A percentile compares a stretch with the other conserved stretches of the same genome.
Conservation (phyloP, 768 basidiomycete species). For the Mycena pura region DNA sequence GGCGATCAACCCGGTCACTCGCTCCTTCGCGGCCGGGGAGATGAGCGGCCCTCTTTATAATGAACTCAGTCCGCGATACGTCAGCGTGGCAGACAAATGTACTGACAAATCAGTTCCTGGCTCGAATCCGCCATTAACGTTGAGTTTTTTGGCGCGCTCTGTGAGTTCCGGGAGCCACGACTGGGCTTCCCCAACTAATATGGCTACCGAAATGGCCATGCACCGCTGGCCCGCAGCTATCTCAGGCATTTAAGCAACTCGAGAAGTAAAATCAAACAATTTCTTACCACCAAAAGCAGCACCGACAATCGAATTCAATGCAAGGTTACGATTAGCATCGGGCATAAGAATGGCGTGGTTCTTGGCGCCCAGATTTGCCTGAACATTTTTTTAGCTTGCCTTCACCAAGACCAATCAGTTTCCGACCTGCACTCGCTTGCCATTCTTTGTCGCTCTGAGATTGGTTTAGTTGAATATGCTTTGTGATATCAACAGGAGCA, state of each 20-base stretch:
- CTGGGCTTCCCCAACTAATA: conserved; percentile 82
- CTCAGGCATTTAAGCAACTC: conserved; percentile 13
- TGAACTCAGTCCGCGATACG: conserved; percentile 5
- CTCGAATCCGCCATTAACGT: conserved; percentile 92
- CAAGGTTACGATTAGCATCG: conserved; percentile 92
- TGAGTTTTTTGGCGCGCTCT: conserved; percentile 79
- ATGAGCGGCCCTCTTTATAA: conserved; percentile 73
- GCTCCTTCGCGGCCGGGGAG: conserved; percentile 80
- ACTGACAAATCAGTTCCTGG: conserved; percentile 78
- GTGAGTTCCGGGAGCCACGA: conserved; percentile 89
- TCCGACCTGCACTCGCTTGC: conserved; percentile 84
- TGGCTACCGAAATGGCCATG: conserved; percentile 93
- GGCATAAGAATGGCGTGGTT: conserved; percentile 95
- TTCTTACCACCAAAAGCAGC: conserved; percentile 87
- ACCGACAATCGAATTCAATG: conserved; percentile 90
- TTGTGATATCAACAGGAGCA: conserved; percentile 10
- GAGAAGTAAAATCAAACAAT: conserved; percentile 9
- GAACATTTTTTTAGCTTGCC: not conserved
- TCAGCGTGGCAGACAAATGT: not conserved
- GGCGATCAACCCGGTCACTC: conserved; percentile 76
- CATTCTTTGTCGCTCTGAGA: conserved; percentile 77
- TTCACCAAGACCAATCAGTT: not conserved
- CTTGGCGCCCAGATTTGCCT: conserved; percentile 88
- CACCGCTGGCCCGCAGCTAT: conserved; percentile 95
- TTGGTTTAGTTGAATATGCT: conserved; percentile 7